Conservation (phyloP, 164 flowering plant species). For the Buxus sempervirens region DNA sequence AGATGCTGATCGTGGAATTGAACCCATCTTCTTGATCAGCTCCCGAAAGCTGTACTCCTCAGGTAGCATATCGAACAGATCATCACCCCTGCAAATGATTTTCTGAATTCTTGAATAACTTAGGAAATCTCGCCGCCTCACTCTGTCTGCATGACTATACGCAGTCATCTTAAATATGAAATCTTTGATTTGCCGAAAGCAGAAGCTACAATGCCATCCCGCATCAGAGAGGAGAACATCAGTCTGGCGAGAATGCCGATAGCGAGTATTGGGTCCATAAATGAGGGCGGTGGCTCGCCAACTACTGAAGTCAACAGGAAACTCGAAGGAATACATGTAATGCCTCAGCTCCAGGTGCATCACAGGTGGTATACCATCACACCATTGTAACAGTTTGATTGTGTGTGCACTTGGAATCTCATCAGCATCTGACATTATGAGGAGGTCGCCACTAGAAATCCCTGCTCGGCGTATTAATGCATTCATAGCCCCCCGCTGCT, state of each 20-base stretch:
- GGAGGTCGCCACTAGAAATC: conserved; percentile 37
- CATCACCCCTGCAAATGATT: conserved; percentile 46
- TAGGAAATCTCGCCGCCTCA: conserved; percentile 34
- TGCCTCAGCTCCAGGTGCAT: conserved; percentile 50
- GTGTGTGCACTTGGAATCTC: conserved; percentile 61
- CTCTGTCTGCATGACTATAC: conserved; percentile 64
- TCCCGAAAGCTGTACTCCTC: conserved; percentile 53
- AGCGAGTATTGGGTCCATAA: conserved; percentile 28
- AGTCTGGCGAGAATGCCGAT: conserved; percentile 46
- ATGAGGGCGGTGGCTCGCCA: conserved; percentile 47
- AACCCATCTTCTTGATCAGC: conserved; percentile 51
- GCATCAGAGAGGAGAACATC: conserved; percentile 44
- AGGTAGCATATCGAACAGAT: conserved; percentile 60
- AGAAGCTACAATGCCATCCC: conserved; percentile 67
- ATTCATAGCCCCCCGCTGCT: conserved; percentile 45
- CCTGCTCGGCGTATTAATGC: conserved; percentile 37
- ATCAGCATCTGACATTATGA: conserved; percentile 53
- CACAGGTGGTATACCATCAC: conserved; percentile 41
- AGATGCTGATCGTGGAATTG: conserved; percentile 52
- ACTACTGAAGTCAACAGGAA: conserved; percentile 56
- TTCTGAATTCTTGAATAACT: conserved; percentile 37
- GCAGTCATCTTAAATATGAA: conserved; percentile 57
- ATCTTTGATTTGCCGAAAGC: conserved; percentile 38
- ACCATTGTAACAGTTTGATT: conserved; percentile 44
- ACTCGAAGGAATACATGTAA: conserved; percentile 60